phyloP scores from a whole-genome alignment of 352 stramenopile genomes.

The Aphanomyces cochlioides region DNA sequence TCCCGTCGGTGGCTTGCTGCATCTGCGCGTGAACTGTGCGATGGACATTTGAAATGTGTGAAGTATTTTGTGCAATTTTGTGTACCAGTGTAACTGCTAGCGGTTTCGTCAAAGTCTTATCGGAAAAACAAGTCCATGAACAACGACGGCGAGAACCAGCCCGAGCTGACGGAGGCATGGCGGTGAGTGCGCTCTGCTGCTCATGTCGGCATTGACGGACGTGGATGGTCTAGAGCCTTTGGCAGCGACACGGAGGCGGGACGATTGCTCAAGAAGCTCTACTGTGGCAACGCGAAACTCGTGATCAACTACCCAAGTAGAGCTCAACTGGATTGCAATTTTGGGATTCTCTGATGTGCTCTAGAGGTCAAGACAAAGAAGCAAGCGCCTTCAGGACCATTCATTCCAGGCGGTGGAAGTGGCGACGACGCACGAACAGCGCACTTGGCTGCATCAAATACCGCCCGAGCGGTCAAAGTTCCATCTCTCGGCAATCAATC shows the following conservation, averaged over 20 bases:
- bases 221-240: slow-evolving; percentile 46
- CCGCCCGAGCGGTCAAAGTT: slow-evolving; percentile 35
- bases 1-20: too few species aligned
- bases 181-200: background rate
- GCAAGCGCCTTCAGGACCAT: slow-evolving; percentile 42
- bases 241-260: slow-evolving; percentile 70
- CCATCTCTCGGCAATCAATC: slow-evolving; percentile 50
- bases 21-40: background rate
- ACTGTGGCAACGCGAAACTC: slow-evolving; percentile 59
- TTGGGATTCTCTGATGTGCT: background rate
- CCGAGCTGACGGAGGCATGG: background rate
- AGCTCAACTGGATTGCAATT: slow-evolving; percentile 19
- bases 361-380: slow-evolving; percentile 55
- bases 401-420: slow-evolving; percentile 59
- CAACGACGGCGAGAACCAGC: slow-evolving; percentile 22
- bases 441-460: slow-evolving; percentile 40
- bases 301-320: slow-evolving; percentile 70
- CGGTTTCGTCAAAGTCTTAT: background rate
- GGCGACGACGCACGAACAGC: slow-evolving; percentile 48
- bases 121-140: slow-evolving; percentile 3
- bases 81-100: background rate
- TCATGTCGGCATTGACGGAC: too few species aligned
- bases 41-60: slow-evolving; percentile 12
- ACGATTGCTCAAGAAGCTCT: slow-evolving; percentile 68
- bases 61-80: background rate